phyloP scores from a whole-genome alignment of 148 eudicot genomes.

The Cornus controversa region DNA sequence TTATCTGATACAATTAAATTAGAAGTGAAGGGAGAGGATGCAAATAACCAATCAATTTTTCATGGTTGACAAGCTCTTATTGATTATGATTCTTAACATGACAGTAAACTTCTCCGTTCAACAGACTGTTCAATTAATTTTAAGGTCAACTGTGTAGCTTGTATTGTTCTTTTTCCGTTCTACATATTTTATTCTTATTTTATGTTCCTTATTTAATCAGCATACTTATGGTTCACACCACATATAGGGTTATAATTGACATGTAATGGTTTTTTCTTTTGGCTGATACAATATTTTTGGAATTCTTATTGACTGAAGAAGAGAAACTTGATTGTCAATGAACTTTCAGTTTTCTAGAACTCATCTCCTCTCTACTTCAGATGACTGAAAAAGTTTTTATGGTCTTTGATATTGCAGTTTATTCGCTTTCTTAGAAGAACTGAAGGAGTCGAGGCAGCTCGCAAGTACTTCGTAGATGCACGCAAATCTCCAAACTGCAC shows the following conservation, averaged over 20 bases:
- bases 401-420: constrained; percentile 60
- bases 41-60: too few relatives aligned
- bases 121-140: too few relatives aligned
- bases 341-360: neutral
- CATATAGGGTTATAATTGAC: neutral
- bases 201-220: neutral
- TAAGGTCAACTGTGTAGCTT: too few relatives aligned
- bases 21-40: too few relatives aligned
- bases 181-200: neutral
- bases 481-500: constrained; percentile 93
- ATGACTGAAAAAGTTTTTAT: constrained; percentile 15
- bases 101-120: too few relatives aligned
- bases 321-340: neutral
- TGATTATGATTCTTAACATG: too few relatives aligned
- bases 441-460: constrained; percentile 96
- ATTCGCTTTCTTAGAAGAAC: constrained; percentile 96
- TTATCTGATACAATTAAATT: too few relatives aligned
- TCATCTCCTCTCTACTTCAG: neutral
- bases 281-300: neutral
- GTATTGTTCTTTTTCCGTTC: too few relatives aligned
- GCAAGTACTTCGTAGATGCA: constrained; percentile 85
- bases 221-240: neutral
- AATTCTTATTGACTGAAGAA: neutral
- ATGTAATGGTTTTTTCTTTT: neutral
- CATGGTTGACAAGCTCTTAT: too few relatives aligned